Base-by-base conservation (phyloP, 306 rosid genomes). In the Mimosa pudica region DNA sequence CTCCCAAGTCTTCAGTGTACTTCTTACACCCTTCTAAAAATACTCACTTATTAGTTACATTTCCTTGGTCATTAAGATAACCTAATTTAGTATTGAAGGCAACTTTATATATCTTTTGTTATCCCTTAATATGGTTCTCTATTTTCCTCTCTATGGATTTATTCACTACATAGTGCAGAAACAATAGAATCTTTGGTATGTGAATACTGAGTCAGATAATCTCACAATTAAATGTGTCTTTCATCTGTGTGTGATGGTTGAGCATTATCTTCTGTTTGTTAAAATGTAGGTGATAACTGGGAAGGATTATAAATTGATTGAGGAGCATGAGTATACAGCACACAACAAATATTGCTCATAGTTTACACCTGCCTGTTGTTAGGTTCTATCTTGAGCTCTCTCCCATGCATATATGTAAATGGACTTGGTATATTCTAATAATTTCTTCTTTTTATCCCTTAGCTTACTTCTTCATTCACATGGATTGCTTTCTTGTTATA, bases 261-360 rank as follows among this genome's bases (percentile, higher is more conserved):
- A 95, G 84, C 98, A 95, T 88, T 95, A 95, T 87, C 95, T 95
- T 83, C 98, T 92, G 86, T 73, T 89, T 71, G 98, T 95, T 73
- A 95, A 95, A 87, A 86, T 96, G 1, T 97, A 95, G 84, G 98
- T 95, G 77, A 54, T 86, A 60, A 82, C 84, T 36, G 88, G 87
- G 42, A 87, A 84, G 71, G 83, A 86, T 44, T 81, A 83, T 65
- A 85, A 83, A 81, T 82, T 91, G 88, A 71, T 95, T 24, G 96
- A 89, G 90, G 98, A 95, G 80, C 90, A 95, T 30, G 98, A 95
- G 87, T 95, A 95, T 88, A 95, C 98, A 42, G 97, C 98, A 6
- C 98, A 95, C 87, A 95, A 97, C 91, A 95, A 95, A 85, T 82
- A 78, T 88, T 81, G 89, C 83, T 18, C 96, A 91, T 64, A 95